Evolutionary conservation across 768 basidiomycete genomes (phyloP).

Genomic region (Boletus pseudo-olivaceus): DNA sequence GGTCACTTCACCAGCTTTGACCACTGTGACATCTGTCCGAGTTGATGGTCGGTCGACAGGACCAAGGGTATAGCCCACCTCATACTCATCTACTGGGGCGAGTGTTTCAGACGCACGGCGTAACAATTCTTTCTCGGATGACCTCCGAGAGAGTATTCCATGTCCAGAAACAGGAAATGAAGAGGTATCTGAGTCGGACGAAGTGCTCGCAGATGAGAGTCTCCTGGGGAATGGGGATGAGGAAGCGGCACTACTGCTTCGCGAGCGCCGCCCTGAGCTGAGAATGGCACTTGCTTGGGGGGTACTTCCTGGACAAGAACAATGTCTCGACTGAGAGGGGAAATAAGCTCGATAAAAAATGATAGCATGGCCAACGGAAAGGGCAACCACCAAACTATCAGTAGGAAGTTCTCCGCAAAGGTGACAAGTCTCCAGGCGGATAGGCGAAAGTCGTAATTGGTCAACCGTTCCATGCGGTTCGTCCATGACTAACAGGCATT

Average conservation of each 20-base stretch:
- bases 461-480: slow-evolving; percentile 56
- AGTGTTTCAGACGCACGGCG: slow-evolving; percentile 47
- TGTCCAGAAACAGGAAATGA: slow-evolving; percentile 80
- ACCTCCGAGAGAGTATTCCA: slow-evolving; percentile 70
- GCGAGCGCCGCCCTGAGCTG: slow-evolving; percentile 52
- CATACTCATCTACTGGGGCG: slow-evolving; percentile 37
- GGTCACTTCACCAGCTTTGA: slow-evolving; percentile 50
- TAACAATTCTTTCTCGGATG: slow-evolving; percentile 61
- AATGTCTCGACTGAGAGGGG: slow-evolving; percentile 55
- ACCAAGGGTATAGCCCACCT: slow-evolving; percentile 27
- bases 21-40: slow-evolving; percentile 50
- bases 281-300: slow-evolving; percentile 44
- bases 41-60: slow-evolving; percentile 35
- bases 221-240: slow-evolving; percentile 47
- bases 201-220: slow-evolving; percentile 39
- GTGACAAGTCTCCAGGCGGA: slow-evolving; percentile 54
- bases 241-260: slow-evolving; percentile 56
- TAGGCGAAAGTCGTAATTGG: slow-evolving; percentile 56
- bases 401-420: slow-evolving; percentile 66
- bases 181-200: slow-evolving; percentile 40
- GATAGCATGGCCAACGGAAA: slow-evolving; percentile 63
- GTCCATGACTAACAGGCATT: slow-evolving; percentile 60
- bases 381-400: slow-evolving; percentile 62
- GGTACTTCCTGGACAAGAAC: slow-evolving; percentile 58
- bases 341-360: slow-evolving; percentile 62